These are phyloP conservation scores for Aspergillus bombycis DNA, from an alignment of 2,329 filamentous ascomycete genomes.

Conservation along the genomic window DNA sequence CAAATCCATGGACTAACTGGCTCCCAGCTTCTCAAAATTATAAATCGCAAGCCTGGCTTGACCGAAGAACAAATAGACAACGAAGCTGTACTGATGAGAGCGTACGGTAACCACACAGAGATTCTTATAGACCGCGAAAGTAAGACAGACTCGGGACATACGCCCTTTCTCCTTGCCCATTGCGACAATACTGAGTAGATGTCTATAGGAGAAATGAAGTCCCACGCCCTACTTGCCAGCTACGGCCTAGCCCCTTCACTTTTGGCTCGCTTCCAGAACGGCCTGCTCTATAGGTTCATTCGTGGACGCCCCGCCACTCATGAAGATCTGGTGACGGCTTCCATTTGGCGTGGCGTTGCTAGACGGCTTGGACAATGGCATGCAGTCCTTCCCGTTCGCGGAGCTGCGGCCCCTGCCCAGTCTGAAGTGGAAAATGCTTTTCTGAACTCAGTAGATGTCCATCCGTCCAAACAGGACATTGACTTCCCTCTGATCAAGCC, in stretches of 20 bases:
- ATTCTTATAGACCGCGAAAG: conserved; percentile 94
- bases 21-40: conserved; percentile 54
- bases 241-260: conserved; percentile 82
- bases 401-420: conserved; percentile 38
- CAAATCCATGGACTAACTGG: conserved; percentile 22
- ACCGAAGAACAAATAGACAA: conserved; percentile 77
- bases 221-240: conserved; percentile 83
- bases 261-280: conserved; percentile 91
- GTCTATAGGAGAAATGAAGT: conserved; percentile 60
- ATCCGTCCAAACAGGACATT: conserved; percentile 18
- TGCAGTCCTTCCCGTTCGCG: conserved; percentile 64
- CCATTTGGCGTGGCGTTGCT: conserved; percentile 82
- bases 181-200: conserved; percentile 41
- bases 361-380: conserved; percentile 91
- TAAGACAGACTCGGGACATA: conserved; percentile 50
- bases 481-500: conserved; percentile 52
- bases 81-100: conserved; percentile 84
- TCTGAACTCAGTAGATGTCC: conserved; percentile 26
- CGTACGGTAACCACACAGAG: conserved; percentile 92
- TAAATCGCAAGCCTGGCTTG: conserved; percentile 61
- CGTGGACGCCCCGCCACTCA: conserved; percentile 78
- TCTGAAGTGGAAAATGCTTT: conserved; percentile 20
- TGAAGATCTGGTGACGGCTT: conserved; percentile 73
- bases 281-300: conserved; percentile 92
- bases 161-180: conserved; percentile 29